A percentile compares a stretch with the other conserved stretches of the same genome.
Evolutionary conservation across 768 basidiomycete species (phyloP).

Genomic region (Tricholoma saponaceum): DNA sequence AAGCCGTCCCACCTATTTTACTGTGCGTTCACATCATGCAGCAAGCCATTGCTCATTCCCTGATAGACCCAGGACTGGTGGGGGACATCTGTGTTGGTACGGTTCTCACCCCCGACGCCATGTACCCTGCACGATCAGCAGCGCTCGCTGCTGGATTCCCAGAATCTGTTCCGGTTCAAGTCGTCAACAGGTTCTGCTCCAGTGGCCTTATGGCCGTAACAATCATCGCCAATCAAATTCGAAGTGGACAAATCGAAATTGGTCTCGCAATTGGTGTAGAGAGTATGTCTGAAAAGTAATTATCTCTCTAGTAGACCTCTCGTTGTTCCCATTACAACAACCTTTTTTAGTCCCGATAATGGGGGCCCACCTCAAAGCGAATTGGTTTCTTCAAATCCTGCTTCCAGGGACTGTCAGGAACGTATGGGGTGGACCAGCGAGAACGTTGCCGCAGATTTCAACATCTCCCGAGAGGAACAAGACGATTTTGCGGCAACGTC

Average conservation of each 20-base stretch:
- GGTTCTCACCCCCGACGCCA: conserved; percentile 59
- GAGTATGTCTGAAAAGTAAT: conserved; percentile 78
- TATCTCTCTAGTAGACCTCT: conserved; percentile 3
- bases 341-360: conserved; percentile 50
- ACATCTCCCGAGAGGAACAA: conserved; percentile 69
- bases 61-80: conserved; percentile 60
- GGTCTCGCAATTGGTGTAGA: conserved; percentile 84
- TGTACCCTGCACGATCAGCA: conserved; percentile 70
- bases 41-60: conserved; percentile 56
- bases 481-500: conserved; percentile 72
- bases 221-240: conserved; percentile 71
- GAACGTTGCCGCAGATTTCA: conserved; percentile 75
- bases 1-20: not conserved
- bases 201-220: conserved; percentile 85
- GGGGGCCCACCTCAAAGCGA: conserved; percentile 62
- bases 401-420: conserved; percentile 57
- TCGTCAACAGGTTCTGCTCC: conserved; percentile 79
- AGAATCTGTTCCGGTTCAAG: conserved; percentile 69
- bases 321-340: not conserved
- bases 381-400: conserved; percentile 48
- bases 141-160: conserved; percentile 81
- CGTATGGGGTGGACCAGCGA: conserved; percentile 93
- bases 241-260: conserved; percentile 73
- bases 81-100: conserved; percentile 82
- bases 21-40: conserved; percentile 20